Percentiles rank a stretch among this genome's conserved stretches.
Evolutionary conservation across 1,139 yeast species (phyloP).

Genomic region (Debaryomycetaceae sp.): DNA sequence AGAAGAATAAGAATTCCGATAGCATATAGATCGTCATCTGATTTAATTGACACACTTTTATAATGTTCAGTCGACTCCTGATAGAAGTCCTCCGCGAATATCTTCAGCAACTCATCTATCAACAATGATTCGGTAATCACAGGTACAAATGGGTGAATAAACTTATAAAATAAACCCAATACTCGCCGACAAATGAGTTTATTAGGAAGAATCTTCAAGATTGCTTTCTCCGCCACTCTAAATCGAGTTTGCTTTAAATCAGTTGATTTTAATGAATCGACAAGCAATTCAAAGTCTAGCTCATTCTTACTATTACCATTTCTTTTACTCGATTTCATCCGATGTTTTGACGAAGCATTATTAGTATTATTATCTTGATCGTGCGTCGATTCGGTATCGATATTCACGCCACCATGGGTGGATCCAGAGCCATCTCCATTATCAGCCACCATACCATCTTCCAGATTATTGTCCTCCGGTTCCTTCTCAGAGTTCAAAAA

Average conservation of each 20-base stretch:
- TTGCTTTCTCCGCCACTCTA: constrained; percentile 23
- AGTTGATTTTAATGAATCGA: background rate
- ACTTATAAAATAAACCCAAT: constrained; percentile 36
- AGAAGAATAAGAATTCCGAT: constrained; percentile 32
- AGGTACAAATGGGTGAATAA: constrained; percentile 39
- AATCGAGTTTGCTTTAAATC: constrained; percentile 3
- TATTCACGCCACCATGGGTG: background rate
- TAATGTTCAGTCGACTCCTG: constrained; percentile 17
- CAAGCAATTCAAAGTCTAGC: background rate
- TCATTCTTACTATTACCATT: background rate
- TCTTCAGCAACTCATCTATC: constrained; percentile 21
- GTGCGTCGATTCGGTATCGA: background rate
- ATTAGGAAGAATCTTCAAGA: constrained; percentile 30
- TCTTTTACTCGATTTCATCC: background rate
- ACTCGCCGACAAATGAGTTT: constrained; percentile 25
- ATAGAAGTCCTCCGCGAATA: constrained; percentile 28
- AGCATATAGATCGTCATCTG: constrained; percentile 29
- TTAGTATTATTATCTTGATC: background rate
- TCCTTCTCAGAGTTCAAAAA: constrained; percentile 22
- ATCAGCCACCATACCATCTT: background rate
- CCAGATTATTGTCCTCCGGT: background rate
- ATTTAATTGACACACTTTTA: constrained; percentile 21
- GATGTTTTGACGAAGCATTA: background rate
- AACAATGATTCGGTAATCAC: constrained; percentile 31
- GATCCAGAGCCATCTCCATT: background rate